Evolutionary conservation across 306 rosid genomes (phyloP).

Genomic region (Sicyos baderoa): DNA sequence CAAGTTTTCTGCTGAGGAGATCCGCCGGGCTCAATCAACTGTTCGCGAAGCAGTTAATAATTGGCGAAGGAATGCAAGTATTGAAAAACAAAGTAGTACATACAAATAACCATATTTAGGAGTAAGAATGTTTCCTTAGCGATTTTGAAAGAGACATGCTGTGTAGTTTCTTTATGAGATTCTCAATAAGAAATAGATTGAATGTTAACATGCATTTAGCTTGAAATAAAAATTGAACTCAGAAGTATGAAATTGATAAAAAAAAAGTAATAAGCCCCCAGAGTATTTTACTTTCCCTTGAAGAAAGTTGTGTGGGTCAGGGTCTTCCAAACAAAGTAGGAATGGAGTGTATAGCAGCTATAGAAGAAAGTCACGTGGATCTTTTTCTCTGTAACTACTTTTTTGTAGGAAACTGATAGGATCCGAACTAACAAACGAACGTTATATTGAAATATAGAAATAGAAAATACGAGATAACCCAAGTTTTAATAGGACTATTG

Average conservation of each 20-base stretch:
- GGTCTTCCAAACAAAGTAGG: not conserved
- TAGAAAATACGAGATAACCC: no score
- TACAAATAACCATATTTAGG: slow-evolving; percentile 41
- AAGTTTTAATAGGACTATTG: not conserved
- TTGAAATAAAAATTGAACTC: not conserved
- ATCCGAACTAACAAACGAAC: no score
- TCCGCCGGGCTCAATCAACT: slow-evolving; percentile 43
- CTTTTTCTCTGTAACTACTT: not conserved
- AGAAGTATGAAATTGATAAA: not conserved
- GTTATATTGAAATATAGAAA: no score
- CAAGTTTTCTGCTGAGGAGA: slow-evolving; percentile 72
- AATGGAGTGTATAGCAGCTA: not conserved
- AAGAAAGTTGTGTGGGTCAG: not conserved
- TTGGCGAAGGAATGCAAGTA: slow-evolving; percentile 55
- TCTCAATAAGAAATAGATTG: not conserved
- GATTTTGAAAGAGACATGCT: not conserved
- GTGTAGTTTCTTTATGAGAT: not conserved
- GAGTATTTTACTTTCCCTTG: not conserved
- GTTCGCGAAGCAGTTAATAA: slow-evolving; percentile 58
- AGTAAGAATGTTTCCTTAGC: slow-evolving; percentile 24
- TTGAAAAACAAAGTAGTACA: slow-evolving; percentile 30
- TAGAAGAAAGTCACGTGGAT: not conserved
- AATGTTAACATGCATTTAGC: not conserved
- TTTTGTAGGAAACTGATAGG: no score
- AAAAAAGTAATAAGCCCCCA: not conserved